A percentile compares a stretch with the other conserved stretches of the same genome.
Evolutionary conservation across 2,329 filamentous ascomycete species (phyloP).

Genomic region (Lasiodiplodia theobromae): DNA sequence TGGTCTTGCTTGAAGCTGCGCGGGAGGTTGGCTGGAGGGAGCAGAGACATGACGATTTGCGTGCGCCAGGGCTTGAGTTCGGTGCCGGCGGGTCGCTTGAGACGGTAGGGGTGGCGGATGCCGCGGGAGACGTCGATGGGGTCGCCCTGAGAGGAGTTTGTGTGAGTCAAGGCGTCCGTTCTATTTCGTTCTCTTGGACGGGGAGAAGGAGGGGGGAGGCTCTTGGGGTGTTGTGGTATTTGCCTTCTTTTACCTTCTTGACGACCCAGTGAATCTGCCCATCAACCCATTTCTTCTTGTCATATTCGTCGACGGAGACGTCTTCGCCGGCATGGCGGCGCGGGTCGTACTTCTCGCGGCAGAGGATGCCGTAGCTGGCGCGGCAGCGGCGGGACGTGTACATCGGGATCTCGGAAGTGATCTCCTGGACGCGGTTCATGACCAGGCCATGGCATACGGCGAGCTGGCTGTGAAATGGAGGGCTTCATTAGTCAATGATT

Average conservation of each 20-base stretch:
- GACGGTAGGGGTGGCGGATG: slow-evolving; percentile 30
- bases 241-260: slow-evolving; percentile 24
- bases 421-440: slow-evolving; percentile 53
- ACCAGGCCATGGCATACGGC: slow-evolving; percentile 58
- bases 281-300: slow-evolving; percentile 32
- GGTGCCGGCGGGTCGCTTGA: slow-evolving; percentile 30
- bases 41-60: slow-evolving; percentile 25
- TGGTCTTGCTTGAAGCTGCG: slow-evolving; percentile 30
- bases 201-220: too few species aligned
- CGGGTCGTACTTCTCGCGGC: slow-evolving; percentile 31
- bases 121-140: slow-evolving; percentile 28
- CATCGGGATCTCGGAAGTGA: slow-evolving; percentile 46
- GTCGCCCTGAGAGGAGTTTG: slow-evolving; percentile 24
- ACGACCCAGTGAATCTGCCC: slow-evolving; percentile 33
- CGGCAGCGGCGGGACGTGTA: slow-evolving; percentile 36
- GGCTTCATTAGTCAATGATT: not conserved
- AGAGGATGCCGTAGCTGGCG: slow-evolving; percentile 32
- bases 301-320: slow-evolving; percentile 25
- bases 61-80: slow-evolving; percentile 23
- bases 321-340: slow-evolving; percentile 28
- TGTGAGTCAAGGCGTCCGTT: not conserved
- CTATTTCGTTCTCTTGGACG: too few species aligned
- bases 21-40: slow-evolving; percentile 5
- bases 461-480: slow-evolving; percentile 43
- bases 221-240: not conserved